A percentile compares a stretch with the other conserved stretches of the same genome.
These are phyloP conservation scores for Cryptosporidium andersoni DNA, from an alignment of 169 alveolate species.

Conservation along the genomic window DNA sequence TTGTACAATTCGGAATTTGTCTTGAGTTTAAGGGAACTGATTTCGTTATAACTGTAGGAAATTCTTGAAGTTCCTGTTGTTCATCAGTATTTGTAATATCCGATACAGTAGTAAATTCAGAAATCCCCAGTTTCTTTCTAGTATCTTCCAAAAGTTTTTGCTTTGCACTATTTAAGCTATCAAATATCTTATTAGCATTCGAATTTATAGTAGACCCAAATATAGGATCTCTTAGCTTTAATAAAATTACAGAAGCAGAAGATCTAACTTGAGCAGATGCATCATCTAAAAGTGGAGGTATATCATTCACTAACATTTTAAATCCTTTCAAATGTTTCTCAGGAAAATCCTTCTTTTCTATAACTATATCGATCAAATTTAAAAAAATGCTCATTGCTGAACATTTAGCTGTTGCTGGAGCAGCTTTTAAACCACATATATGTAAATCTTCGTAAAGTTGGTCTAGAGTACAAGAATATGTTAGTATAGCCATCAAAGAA, in stretches of 20 bases:
- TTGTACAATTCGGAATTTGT: neutral
- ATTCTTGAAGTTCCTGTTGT: no score
- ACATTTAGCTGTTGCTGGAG: conserved; percentile 52
- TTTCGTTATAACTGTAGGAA: no score
- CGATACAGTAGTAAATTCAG: no score
- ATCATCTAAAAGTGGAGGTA: conserved; percentile 56
- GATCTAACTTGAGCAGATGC: conserved; percentile 54
- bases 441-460: conserved; percentile 49
- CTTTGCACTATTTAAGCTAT: conserved; percentile 15
- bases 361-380: conserved; percentile 20
- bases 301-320: conserved; percentile 25
- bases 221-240: conserved; percentile 26
- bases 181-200: neutral
- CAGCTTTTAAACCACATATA: conserved; percentile 32
- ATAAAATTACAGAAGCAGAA: conserved; percentile 15
- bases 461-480: conserved; percentile 17
- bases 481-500: conserved; percentile 9
- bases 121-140: conserved; percentile 23
- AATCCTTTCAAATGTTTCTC: conserved; percentile 56
- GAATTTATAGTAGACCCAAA: conserved; percentile 27
- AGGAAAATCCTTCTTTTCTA: neutral
- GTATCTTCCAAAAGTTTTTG: conserved; percentile 30
- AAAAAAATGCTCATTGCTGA: conserved; percentile 63
- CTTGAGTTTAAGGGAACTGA: neutral
- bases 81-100: no score